phyloP scores from a whole-genome alignment of 495 filamentous ascomycete genomes.

The Parmelia sp. region DNA sequence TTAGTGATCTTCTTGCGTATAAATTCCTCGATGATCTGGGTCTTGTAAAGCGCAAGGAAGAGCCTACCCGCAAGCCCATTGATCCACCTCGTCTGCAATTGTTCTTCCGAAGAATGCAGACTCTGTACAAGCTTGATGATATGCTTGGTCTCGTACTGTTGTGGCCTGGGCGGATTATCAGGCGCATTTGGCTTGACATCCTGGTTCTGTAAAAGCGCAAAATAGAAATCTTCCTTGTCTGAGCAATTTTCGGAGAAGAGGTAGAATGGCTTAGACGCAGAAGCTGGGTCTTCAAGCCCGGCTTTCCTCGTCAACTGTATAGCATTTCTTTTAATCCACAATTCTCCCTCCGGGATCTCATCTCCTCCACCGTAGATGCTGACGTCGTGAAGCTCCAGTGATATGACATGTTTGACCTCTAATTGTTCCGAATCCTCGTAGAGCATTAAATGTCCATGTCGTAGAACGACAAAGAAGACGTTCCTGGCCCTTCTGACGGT shows the following conservation, averaged over 20 bases:
- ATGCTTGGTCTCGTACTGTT: conserved; percentile 75
- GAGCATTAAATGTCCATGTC: conserved; percentile 94
- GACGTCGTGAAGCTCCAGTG: conserved; percentile 78
- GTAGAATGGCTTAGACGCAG: conserved; percentile 72
- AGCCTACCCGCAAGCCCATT: conserved; percentile 84
- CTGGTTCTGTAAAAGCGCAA: conserved; percentile 81
- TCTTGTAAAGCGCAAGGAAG: conserved; percentile 83
- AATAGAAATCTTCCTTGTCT: conserved; percentile 97
- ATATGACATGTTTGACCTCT: conserved; percentile 92
- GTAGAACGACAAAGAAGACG: conserved; percentile 85
- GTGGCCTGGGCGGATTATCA: conserved; percentile 59
- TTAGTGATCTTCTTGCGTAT: conserved; percentile 84
- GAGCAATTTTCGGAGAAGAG: conserved; percentile 91
- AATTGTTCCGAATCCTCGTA: conserved; percentile 86
- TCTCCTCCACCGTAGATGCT: conserved; percentile 78
- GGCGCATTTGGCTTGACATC: conserved; percentile 53
- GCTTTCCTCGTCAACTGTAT: conserved; percentile 71
- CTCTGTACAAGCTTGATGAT: conserved; percentile 81
- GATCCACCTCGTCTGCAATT: conserved; percentile 86
- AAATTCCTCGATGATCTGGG: conserved; percentile 68
- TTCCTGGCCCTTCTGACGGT: conserved; percentile 69
- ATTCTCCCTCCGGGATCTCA: conserved; percentile 78
- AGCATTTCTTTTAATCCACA: conserved; percentile 93
- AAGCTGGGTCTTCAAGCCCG: conserved; percentile 53
- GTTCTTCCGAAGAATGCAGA: conserved; percentile 86